Percentiles rank a stretch among this genome's conserved stretches.
Evolutionary conservation across 2,329 filamentous ascomycete genomes (phyloP).

Genomic region (Colletotrichum sp.): DNA sequence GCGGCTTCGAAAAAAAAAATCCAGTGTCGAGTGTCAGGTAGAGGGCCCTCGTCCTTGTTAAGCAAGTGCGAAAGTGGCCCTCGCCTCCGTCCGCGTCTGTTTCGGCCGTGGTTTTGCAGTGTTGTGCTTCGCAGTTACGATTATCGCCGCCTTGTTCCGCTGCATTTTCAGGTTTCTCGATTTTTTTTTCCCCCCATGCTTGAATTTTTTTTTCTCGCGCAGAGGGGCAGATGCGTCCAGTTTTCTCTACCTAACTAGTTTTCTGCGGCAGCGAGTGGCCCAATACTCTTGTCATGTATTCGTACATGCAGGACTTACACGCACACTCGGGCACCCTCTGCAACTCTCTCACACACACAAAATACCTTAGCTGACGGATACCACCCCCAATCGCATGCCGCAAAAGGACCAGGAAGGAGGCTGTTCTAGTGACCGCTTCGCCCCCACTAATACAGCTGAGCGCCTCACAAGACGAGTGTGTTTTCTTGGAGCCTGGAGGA

Average conservation of each 20-base stretch:
- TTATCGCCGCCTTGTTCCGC: conserved; percentile 7
- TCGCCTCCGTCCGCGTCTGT: conserved; percentile 1
- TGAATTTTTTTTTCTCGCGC: background rate
- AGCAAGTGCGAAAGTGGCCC: background rate
- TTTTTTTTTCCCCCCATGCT: background rate
- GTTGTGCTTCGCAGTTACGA: conserved; percentile 11
- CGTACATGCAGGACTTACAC: background rate
- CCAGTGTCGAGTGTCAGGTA: background rate
- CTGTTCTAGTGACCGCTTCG: conserved; percentile 16
- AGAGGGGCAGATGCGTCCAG: background rate
- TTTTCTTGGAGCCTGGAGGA: background rate
- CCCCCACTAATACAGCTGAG: conserved; percentile 13
- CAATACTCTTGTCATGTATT: background rate
- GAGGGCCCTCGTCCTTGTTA: background rate
- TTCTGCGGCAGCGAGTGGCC: background rate
- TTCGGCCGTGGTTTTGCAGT: conserved; percentile 1
- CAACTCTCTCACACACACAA: background rate
- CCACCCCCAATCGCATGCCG: background rate
- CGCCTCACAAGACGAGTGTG: background rate
- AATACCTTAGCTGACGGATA: conserved; percentile 7
- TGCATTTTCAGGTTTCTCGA: background rate
- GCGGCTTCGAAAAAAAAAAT: background rate
- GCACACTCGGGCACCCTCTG: background rate
- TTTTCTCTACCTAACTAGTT: background rate
- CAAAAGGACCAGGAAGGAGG: background rate